Evolutionary conservation across 495 filamentous ascomycete genomes (phyloP).

Genomic region (Podospora fimiseda): DNA sequence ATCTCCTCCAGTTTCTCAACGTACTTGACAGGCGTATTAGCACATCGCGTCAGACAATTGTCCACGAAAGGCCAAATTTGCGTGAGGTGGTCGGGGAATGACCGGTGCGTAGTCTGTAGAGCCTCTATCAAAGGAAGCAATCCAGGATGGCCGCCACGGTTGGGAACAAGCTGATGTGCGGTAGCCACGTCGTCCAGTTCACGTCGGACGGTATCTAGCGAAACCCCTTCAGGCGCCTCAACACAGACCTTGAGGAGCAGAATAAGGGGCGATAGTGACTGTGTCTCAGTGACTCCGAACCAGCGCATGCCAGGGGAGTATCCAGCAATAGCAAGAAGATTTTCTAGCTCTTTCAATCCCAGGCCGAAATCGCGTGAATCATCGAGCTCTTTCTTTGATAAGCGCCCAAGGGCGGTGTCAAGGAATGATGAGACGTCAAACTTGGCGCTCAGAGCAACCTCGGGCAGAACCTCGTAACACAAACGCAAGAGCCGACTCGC

Average conservation of each 20-base stretch:
- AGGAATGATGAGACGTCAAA: slow-evolving; percentile 78
- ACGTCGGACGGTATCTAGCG: slow-evolving; percentile 36
- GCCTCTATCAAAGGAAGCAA: slow-evolving; percentile 49
- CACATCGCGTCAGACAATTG: slow-evolving; percentile 65
- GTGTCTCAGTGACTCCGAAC: slow-evolving; percentile 51
- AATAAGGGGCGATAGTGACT: slow-evolving; percentile 58
- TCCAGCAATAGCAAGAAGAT: slow-evolving; percentile 68
- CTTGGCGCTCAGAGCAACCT: slow-evolving; percentile 70
- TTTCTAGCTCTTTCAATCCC: slow-evolving; percentile 62
- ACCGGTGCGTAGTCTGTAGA: slow-evolving; percentile 26
- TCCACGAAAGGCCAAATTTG: slow-evolving; percentile 63
- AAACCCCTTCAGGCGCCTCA: slow-evolving; percentile 35
- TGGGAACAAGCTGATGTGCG: slow-evolving; percentile 45
- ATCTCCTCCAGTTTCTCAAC: slow-evolving; percentile 45
- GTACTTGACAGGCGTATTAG: slow-evolving; percentile 70
- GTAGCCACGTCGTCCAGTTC: slow-evolving; percentile 44
- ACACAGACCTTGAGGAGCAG: slow-evolving; percentile 51
- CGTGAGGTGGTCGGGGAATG: slow-evolving; percentile 5
- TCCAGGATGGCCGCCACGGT: slow-evolving; percentile 33
- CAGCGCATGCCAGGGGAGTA: slow-evolving; percentile 76
- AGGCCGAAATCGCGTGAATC: slow-evolving; percentile 46
- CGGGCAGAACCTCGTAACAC: slow-evolving; percentile 77
- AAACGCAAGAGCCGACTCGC: slow-evolving; percentile 64
- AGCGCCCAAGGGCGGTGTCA: slow-evolving; percentile 53
- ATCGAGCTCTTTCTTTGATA: slow-evolving; percentile 36